Percentiles rank a stretch among this genome's conserved stretches.
Conservation (phyloP, 441 rosid genomes). For the Populus hybrid region DNA sequence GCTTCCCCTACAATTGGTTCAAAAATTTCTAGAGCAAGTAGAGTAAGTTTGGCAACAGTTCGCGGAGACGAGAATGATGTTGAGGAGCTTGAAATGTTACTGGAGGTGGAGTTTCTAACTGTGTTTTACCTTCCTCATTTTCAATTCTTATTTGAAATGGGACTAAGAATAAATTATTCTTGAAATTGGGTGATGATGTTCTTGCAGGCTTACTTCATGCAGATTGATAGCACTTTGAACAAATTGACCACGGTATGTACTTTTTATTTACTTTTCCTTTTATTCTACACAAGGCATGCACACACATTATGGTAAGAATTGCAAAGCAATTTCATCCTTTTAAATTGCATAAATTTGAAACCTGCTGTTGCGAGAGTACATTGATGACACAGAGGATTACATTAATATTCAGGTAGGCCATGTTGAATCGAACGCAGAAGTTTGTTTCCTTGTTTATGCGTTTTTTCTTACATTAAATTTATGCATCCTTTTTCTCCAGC, state of each 20-base stretch:
- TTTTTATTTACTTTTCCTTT: not conserved
- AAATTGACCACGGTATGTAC: slow-evolving; percentile 67
- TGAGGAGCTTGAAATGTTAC: slow-evolving; percentile 98
- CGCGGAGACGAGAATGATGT: slow-evolving; percentile 91
- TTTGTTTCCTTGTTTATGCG: not conserved
- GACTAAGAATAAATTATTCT: slow-evolving; percentile 8
- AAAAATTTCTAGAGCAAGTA: slow-evolving; percentile 88
- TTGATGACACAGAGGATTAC: slow-evolving; percentile 97
- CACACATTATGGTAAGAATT: not conserved
- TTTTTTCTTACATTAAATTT: slow-evolving; percentile 1
- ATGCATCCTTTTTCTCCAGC: slow-evolving; percentile 44
- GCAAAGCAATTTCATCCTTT: not conserved
- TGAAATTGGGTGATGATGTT: slow-evolving; percentile 8
- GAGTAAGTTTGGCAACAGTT: slow-evolving; percentile 68
- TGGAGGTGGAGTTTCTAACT: slow-evolving; percentile 48
- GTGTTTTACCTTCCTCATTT: not conserved
- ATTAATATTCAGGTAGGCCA: slow-evolving; percentile 83
- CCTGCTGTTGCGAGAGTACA: slow-evolving; percentile 87
- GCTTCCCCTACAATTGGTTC: slow-evolving; percentile 85
- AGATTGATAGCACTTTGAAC: slow-evolving; percentile 89
- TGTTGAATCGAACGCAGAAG: not conserved
- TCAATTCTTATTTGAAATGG: not conserved
- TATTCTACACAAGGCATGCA: too few species aligned
- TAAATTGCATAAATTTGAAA: slow-evolving; percentile 19
- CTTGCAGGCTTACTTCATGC: slow-evolving; percentile 94